These are phyloP conservation scores for Byssothecium circinans DNA, from an alignment of 2,329 filamentous ascomycete species.

Conservation along the genomic window DNA sequence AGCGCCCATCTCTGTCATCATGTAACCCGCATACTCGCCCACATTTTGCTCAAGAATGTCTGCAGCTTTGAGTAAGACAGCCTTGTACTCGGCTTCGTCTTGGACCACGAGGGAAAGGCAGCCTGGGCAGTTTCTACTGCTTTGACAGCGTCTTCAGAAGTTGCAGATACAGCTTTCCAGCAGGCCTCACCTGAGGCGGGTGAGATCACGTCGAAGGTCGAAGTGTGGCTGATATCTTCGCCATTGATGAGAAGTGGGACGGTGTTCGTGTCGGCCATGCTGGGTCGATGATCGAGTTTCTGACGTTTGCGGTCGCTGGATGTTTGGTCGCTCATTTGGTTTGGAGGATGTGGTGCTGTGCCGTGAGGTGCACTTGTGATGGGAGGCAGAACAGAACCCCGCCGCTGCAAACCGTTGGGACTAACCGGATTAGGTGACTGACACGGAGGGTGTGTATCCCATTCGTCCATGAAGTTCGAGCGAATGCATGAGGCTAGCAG, in stretches of 20 bases:
- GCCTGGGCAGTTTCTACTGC: conserved; percentile 61
- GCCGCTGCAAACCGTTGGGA: background rate
- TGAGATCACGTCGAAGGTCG: conserved; percentile 44
- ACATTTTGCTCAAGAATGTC: conserved; percentile 62
- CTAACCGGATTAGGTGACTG: background rate
- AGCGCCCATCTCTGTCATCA: conserved; percentile 59
- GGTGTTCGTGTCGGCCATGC: background rate
- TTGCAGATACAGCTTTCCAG: conserved; percentile 58
- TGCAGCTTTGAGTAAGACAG: conserved; percentile 68
- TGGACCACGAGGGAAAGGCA: conserved; percentile 69
- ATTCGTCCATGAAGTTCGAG: too few relatives aligned
- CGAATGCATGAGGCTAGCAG: too few relatives aligned
- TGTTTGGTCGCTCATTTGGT: background rate
- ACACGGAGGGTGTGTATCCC: too few relatives aligned
- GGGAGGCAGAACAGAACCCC: background rate
- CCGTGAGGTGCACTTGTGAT: background rate
- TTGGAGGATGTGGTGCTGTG: background rate
- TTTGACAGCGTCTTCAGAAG: conserved; percentile 56
- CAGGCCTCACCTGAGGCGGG: conserved; percentile 56
- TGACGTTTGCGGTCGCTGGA: background rate
- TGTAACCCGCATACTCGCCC: conserved; percentile 61
- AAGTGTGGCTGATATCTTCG: conserved; percentile 46
- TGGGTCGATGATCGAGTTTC: background rate
- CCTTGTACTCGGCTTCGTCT: conserved; percentile 60
- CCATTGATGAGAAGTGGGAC: conserved; percentile 49